Evolutionary conservation across 345 rosid genomes (phyloP), one percentile per base, ranked within the genome.

Genomic region (Salix udensis): DNA sequence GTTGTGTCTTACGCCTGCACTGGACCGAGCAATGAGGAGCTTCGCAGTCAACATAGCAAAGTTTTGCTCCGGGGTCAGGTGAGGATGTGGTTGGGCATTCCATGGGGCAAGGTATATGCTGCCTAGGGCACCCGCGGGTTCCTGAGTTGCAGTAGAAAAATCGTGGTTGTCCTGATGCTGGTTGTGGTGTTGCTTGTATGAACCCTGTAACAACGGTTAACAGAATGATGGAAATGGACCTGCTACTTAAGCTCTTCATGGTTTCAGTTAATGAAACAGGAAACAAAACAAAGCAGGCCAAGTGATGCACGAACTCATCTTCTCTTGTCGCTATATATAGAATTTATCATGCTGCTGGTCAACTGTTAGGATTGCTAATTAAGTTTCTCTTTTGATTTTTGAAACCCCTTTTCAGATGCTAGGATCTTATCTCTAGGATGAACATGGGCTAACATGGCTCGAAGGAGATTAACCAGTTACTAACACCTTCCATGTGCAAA

Each of bases 41-140:
- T 26, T 67, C 18, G 67, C 89, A 86, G 76, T 84, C 55, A 71
- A 80, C 48, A 52, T 68, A 73, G 71, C 87, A 86, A 48, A 75
- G 83, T 75, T 82, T 86, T 46, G 37, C 37, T 34, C 37, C 0
- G 37, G 37, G 37, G 37, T 34, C 37, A 4, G 6, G 6, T 34
- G 37, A 34, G 6, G 37, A 4, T 34, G 1, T 0, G 37, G 37
- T 34, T 34, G 37, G 37, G 37, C 37, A 34, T 34, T 34, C 37
- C 37, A 5, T 34, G 37, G 37, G 37, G 37, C 37, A 34, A 34
- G 37, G 37, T 34, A 34, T 4, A 34, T 28, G 5, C 6, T 34
- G 37, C 37, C 37, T 34, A 34, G 6, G 6, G 37, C 37, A 34
- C 37, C 30, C 30, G 30, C 37, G 37, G 37, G 37, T 0, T 34